Percentiles rank a stretch among this genome's conserved stretches.
phyloP scores from a whole-genome alignment of 2,329 filamentous ascomycete genomes.

The Neonectria ditissima region DNA sequence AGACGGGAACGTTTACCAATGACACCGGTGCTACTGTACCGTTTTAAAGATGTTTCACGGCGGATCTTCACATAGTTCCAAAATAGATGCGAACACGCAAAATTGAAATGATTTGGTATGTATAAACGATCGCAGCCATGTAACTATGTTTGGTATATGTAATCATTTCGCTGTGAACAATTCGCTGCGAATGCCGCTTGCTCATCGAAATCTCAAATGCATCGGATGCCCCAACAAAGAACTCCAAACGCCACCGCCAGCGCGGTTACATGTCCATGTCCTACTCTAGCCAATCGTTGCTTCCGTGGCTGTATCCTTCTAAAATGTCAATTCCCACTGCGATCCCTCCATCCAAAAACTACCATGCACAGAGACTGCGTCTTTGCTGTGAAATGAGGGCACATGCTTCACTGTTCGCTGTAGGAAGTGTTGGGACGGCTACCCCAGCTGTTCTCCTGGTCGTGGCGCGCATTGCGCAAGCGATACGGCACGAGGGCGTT shows the following conservation, averaged over 20 bases:
- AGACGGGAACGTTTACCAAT: conserved; percentile 26
- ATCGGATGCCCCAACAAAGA: conserved; percentile 26
- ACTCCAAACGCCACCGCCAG: conserved; percentile 36
- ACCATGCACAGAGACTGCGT: conserved; percentile 5
- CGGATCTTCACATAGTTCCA: background rate
- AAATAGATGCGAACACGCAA: background rate
- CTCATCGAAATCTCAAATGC: conserved; percentile 27
- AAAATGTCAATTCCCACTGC: conserved; percentile 8
- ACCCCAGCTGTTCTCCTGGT: conserved; percentile 35
- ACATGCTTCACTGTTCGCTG: conserved; percentile 36
- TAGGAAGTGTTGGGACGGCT: conserved; percentile 43
- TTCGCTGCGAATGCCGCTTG: conserved; percentile 35
- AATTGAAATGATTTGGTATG: conserved; percentile 15
- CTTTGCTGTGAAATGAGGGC: background rate
- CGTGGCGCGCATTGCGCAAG: conserved; percentile 39
- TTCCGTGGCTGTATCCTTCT: conserved; percentile 21
- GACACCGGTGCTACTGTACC: conserved; percentile 17
- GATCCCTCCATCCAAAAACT: background rate
- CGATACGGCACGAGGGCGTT: conserved; percentile 44
- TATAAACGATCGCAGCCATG: conserved; percentile 24
- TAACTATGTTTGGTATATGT: conserved; percentile 30
- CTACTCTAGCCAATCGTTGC: conserved; percentile 20
- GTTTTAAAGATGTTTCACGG: conserved; percentile 9
- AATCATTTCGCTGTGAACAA: conserved; percentile 36
- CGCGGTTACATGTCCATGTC: conserved; percentile 21